These are phyloP conservation scores for Neurospora sp. DNA, from an alignment of 2,329 filamentous ascomycete genomes.

Conservation along the genomic window DNA sequence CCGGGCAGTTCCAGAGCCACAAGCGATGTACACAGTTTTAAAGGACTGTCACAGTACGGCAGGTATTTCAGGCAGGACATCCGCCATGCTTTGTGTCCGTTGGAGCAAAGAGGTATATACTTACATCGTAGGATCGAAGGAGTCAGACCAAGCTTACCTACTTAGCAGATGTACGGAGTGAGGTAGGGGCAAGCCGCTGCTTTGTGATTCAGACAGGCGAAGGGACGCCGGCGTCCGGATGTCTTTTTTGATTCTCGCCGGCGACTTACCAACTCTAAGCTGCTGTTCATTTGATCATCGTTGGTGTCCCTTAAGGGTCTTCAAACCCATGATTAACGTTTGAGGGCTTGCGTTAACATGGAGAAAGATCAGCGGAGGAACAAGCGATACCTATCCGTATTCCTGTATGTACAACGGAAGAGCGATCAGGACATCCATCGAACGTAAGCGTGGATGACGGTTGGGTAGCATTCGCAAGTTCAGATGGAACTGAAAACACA, in stretches of 20 bases:
- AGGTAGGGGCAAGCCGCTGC: neutral
- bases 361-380: neutral
- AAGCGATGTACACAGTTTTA: neutral
- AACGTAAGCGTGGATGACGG: neutral
- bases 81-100: neutral
- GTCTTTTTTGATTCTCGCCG: neutral
- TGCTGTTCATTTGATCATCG: neutral
- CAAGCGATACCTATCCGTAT: neutral
- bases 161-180: neutral
- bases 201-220: neutral
- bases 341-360: neutral
- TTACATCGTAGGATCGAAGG: neutral
- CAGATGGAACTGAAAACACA: neutral
- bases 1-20: neutral
- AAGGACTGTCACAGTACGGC: neutral
- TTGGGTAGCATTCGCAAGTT: neutral
- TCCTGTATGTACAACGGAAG: neutral
- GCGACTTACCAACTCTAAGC: neutral
- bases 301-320: neutral
- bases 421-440: neutral
- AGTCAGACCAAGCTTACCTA: neutral
- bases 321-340: neutral
- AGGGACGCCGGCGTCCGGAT: neutral
- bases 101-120: neutral
- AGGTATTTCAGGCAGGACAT: neutral